Evolutionary conservation across 768 basidiomycete species (phyloP).

Genomic region (Termitomyces sp.): DNA sequence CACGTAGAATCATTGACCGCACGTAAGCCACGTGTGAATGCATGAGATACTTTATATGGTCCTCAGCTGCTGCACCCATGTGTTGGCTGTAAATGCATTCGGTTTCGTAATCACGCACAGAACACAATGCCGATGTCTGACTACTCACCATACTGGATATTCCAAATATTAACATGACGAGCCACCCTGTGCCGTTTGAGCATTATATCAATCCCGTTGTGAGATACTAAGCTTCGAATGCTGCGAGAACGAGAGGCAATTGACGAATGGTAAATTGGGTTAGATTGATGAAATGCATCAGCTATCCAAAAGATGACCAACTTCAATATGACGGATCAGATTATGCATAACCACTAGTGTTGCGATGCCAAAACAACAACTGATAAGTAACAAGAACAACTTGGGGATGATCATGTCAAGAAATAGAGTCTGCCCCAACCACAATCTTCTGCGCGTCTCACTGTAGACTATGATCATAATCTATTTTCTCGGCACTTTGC

Average conservation of each 20-base stretch:
- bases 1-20: neutral
- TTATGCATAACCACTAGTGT: neutral
- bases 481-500: slow-evolving; percentile 8
- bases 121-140: neutral
- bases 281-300: too few relatives aligned
- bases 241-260: neutral
- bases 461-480: neutral
- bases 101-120: slow-evolving; percentile 1
- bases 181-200: neutral
- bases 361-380: neutral
- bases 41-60: slow-evolving; percentile 1
- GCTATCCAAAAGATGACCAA: neutral
- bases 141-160: neutral
- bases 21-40: slow-evolving; percentile 2
- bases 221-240: neutral
- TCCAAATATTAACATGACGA: neutral
- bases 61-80: neutral
- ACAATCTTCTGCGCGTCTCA: neutral
- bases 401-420: neutral
- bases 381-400: neutral
- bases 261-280: too few relatives aligned
- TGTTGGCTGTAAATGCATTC: neutral
- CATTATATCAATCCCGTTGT: neutral
- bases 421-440: neutral
- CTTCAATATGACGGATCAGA: neutral